Evolutionary conservation across 257 asterid genomes (phyloP), one percentile per base, ranked within the genome.

Genomic region (Misopates orontium): DNA sequence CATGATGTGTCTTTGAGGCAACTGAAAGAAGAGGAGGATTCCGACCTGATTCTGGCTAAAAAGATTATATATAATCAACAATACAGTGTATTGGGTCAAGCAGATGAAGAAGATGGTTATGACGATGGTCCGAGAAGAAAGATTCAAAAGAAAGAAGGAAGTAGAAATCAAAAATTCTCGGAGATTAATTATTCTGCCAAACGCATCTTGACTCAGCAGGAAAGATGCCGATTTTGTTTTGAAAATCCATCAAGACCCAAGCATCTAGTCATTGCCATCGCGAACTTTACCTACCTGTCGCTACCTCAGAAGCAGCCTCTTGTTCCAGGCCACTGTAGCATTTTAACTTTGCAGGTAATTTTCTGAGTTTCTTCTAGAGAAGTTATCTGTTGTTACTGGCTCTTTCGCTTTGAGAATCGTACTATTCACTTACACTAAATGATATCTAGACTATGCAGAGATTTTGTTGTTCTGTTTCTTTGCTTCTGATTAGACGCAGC

Each of bases 41-140:
- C 78, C 24, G 96, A 94, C 67, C 44, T 84, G 78, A 86, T 88
- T 83, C 84, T 94, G 54, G 99, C 99, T 72, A 81, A 83, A 71
- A 86, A 67, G 57, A 94, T 94, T 57, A 58, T 71, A 75, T 81
- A 81, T 19, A 86, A 86, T 71, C 83, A 87, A 61, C 77, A 81
- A 48, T 93, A 73, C 72, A 83, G 71, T 67, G 55, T 68, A 60
- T 73, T 90, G 54, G 71, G 77, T 70, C 95, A 78, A 78, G 95
- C 95, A 22, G 96, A 94, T 76, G 97, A 90, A 68, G 99, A 94
- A 78, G 86, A 94, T 68, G 99, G 90, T 71, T 86, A 84, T 70
- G 97, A 94, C 44, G 95, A 77, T 32, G 89, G 87, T 51, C 95
- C 97, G 62, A 84, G 79, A 76, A 86, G 66, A 65, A 94, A 86